phyloP scores from a whole-genome alignment of 148 eudicot genomes.

The Spergularia bocconei region DNA sequence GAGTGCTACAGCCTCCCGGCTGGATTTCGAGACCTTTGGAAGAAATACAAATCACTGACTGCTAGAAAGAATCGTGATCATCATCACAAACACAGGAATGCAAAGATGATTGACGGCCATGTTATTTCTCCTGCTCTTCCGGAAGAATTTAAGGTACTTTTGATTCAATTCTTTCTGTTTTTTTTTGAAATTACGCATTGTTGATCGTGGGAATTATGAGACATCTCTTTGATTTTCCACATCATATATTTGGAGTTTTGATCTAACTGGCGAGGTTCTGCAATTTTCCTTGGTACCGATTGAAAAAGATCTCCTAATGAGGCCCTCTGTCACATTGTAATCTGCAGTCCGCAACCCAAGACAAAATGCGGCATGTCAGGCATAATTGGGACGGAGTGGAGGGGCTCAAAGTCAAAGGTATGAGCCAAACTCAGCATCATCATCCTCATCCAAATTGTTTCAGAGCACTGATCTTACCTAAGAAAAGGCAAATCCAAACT shows the following conservation, averaged over 20 bases:
- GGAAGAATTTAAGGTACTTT: no score
- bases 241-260: no score
- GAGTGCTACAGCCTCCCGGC: constrained; percentile 9
- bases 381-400: constrained; percentile 8
- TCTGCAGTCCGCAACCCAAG: constrained; percentile 15
- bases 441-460: constrained; percentile 15
- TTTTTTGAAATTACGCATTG: no score
- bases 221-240: no score
- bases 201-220: no score
- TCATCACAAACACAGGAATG: not conserved
- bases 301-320: no score
- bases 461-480: constrained; percentile 11
- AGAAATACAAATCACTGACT: constrained; percentile 14
- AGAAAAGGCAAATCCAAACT: constrained; percentile 22
- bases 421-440: not conserved
- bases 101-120: no score
- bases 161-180: no score
- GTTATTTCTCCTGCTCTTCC: no score
- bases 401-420: constrained; percentile 7
- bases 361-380: not conserved
- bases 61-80: constrained; percentile 1
- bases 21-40: constrained; percentile 10
- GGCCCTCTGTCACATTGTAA: no score
- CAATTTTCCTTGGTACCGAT: no score
- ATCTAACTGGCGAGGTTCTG: no score